Evolutionary conservation across 768 basidiomycete species (phyloP).

Genomic region (Phlebiopsis flavidoalba): DNA sequence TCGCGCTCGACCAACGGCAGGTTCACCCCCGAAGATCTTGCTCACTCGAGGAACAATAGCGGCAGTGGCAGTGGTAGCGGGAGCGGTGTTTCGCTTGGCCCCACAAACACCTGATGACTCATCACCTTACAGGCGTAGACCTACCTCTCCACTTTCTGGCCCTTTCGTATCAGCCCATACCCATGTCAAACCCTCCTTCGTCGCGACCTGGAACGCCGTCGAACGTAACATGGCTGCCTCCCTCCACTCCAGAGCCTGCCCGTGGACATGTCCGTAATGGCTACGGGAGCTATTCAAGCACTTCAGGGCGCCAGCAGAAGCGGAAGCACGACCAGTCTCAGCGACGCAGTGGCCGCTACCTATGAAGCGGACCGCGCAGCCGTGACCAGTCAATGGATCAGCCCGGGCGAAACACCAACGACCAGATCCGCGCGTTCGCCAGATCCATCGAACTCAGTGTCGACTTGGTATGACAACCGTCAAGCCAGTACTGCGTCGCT

Average conservation of each 20-base stretch:
- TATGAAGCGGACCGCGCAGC: conserved; percentile 31
- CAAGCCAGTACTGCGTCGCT: conserved; percentile 18
- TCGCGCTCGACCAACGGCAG: conserved; percentile 61
- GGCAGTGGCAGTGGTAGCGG: conserved; percentile 12
- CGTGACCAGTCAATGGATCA: conserved; percentile 20
- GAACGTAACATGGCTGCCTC: conserved; percentile 65
- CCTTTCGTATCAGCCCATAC: conserved; percentile 50
- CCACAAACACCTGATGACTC: conserved; percentile 31
- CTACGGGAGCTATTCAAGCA: conserved; percentile 40
- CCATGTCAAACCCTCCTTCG: conserved; percentile 32
- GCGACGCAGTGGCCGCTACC: conserved; percentile 14
- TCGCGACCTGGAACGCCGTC: conserved; percentile 60
- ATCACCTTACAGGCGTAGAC: conserved; percentile 47
- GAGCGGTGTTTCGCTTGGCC: conserved; percentile 8
- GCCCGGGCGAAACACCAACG: conserved; percentile 4
- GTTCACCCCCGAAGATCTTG: conserved; percentile 51
- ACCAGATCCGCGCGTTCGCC: conserved; percentile 51
- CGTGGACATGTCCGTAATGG: conserved; percentile 14
- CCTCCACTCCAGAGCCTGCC: conserved; percentile 27
- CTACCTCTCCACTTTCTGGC: conserved; percentile 67
- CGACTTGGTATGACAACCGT: conserved; percentile 41
- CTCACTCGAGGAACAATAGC: conserved; percentile 2
- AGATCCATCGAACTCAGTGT: conserved; percentile 58
- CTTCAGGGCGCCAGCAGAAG: conserved; percentile 23
- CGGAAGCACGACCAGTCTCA: conserved; percentile 25